Conservation (phyloP, 345 rosid species). For the Gossypium ekmanianum region DNA sequence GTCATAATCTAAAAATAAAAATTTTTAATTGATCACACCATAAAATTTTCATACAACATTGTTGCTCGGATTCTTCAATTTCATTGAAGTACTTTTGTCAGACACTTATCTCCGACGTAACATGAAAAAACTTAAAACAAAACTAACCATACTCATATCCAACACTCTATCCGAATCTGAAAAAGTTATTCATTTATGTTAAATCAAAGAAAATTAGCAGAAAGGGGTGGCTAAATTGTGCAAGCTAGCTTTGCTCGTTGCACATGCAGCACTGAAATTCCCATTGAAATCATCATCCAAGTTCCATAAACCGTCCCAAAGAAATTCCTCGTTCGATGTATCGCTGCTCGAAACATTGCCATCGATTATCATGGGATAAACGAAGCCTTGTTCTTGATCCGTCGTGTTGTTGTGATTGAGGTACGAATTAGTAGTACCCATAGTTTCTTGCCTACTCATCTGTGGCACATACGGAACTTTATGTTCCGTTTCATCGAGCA, state of each 20-base stretch:
- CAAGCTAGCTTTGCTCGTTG: conserved; percentile 38
- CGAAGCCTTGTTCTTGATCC: conserved; percentile 27
- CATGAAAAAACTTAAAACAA: too few species aligned
- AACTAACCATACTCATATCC: too few species aligned
- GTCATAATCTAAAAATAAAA: too few species aligned
- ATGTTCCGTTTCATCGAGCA: conserved; percentile 46
- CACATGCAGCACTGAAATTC: conserved; percentile 31
- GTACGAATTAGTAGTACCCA: background rate
- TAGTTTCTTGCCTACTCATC: conserved; percentile 31
- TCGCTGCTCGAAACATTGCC: conserved; percentile 29
- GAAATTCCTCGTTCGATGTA: conserved; percentile 34
- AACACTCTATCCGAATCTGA: too few species aligned
- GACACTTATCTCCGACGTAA: too few species aligned
- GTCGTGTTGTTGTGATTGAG: conserved; percentile 22
- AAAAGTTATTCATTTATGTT: background rate
- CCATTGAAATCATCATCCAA: conserved; percentile 53
- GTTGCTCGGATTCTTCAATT: too few species aligned
- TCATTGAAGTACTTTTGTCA: too few species aligned
- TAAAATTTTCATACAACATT: too few species aligned
- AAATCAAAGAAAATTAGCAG: conserved; percentile 27
- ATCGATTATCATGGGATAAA: conserved; percentile 19
- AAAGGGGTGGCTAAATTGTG: conserved; percentile 51
- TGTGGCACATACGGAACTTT: conserved; percentile 43
- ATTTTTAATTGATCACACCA: too few species aligned
- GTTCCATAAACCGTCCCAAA: conserved; percentile 79